Base-by-base conservation (phyloP, 441 rosid species). In the Breynia disticha region DNA sequence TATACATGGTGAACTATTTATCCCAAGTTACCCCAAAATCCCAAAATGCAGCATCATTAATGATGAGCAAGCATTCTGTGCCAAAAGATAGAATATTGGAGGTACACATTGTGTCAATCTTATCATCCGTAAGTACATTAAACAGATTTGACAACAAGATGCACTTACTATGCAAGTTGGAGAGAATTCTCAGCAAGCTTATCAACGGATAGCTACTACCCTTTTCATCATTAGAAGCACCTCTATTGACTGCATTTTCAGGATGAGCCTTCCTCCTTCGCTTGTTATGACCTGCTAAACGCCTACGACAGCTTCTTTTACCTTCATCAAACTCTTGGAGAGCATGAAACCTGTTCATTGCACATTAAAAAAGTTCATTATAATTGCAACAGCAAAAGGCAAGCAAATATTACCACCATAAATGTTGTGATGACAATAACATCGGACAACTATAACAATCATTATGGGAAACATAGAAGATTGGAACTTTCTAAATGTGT, bases 271-370 rank as follows among this genome's bases (percentile, higher is more conserved):
- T 88, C 74, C 91, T 91, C 70, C 98, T 80, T 42, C 98, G 76
- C 64, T 82, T 83, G 69, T 89, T 86, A 65, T 91, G 98, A 16
- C 98, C 95, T 64, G 98, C 98, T 74, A 91, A 74, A 66, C 98
- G 95, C 67, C 97, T 82, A 41, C 98, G 87, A 50, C 97, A 89
- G 52, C 97, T 89, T 76, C 97, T 82, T 78, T 91, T 91, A 19
- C 94, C 96, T 69, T 91, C 98, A 70, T 91, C 97, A 70, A 91
- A 91, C 73, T 91, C 98, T 77, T 84, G 78, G 71, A 91, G 95
- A 65, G 73, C 69, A 73, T 88, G 98, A 70, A 91, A 88, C 81
- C 98, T 91, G 74, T 53, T 14, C 12, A 14, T 9, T 9, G 43
- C 1, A 9, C 2, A 39, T 9, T 39, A 39, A 39, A 39, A 39